Conservation (phyloP, 805 yeast genomes). For the Starmera pachycereana region DNA sequence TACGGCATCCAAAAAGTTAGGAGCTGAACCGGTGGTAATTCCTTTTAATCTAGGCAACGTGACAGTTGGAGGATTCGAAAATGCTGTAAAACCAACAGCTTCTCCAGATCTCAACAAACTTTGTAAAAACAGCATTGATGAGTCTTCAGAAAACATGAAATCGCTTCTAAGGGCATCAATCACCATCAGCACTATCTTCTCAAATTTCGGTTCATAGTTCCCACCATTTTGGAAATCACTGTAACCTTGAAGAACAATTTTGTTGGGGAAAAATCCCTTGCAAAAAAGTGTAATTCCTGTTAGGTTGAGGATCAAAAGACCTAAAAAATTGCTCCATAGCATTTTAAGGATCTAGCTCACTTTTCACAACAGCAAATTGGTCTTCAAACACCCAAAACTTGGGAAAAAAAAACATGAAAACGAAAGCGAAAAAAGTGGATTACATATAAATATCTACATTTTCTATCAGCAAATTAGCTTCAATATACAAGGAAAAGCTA, state of each 20-base stretch:
- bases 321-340: neutral
- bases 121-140: slow-evolving; percentile 64
- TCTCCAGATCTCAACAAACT: slow-evolving; percentile 48
- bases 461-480: neutral
- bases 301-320: slow-evolving; percentile 27
- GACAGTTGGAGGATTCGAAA: slow-evolving; percentile 92
- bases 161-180: slow-evolving; percentile 92
- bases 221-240: slow-evolving; percentile 22
- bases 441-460: no score
- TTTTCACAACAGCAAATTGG: neutral
- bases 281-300: slow-evolving; percentile 55
- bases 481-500: neutral
- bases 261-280: slow-evolving; percentile 88
- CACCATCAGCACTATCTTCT: slow-evolving; percentile 68
- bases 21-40: slow-evolving; percentile 89
- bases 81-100: slow-evolving; percentile 86
- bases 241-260: slow-evolving; percentile 59
- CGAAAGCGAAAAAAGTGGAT: neutral
- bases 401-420: neutral
- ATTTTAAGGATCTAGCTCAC: neutral
- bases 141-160: slow-evolving; percentile 57
- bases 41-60: slow-evolving; percentile 92
- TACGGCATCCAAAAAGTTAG: slow-evolving; percentile 89
- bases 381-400: no score
- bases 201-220: slow-evolving; percentile 39